phyloP scores from a whole-genome alignment of 805 yeast genomes.

The Starmerella vitae region DNA sequence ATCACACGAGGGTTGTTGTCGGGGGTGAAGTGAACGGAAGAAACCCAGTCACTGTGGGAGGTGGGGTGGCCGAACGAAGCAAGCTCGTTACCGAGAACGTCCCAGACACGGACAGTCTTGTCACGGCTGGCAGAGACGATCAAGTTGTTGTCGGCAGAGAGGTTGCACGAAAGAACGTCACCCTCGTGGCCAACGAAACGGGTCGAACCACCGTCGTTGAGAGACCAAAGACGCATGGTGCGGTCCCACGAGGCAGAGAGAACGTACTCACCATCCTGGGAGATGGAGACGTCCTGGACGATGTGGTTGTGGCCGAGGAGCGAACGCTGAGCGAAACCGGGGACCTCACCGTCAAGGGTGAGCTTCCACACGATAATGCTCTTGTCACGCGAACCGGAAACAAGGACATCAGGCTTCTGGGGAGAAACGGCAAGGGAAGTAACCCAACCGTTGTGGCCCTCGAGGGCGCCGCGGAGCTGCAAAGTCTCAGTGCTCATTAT shows the following conservation, averaged over 20 bases:
- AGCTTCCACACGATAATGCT: constrained; percentile 96
- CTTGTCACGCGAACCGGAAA: constrained; percentile 99
- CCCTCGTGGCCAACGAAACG: constrained; percentile 97
- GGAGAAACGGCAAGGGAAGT: constrained; percentile 96
- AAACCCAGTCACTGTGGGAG: constrained; percentile 99
- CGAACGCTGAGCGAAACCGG: constrained; percentile 97
- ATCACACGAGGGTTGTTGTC: constrained; percentile 42
- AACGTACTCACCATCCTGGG: constrained; percentile 96
- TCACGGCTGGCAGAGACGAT: constrained; percentile 89
- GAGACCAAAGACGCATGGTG: constrained; percentile 97
- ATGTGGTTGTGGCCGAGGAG: constrained; percentile 98
- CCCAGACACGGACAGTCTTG: constrained; percentile 96
- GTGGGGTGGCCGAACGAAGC: constrained; percentile 53
- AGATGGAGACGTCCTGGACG: constrained; percentile 93
- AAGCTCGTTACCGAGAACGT: constrained; percentile 94
- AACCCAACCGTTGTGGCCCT: constrained; percentile 74
- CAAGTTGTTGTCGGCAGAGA: constrained; percentile 92
- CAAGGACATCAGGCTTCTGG: constrained; percentile 93
- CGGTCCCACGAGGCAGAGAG: constrained; percentile 99
- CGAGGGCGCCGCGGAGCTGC: constrained; percentile 99
- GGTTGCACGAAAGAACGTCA: constrained; percentile 94
- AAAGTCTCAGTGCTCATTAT: constrained; percentile 55
- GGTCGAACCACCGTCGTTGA: constrained; percentile 82
- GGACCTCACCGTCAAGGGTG: constrained; percentile 88
- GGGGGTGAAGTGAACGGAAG: constrained; percentile 96